Evolutionary conservation across 1,284 basidiomycete species (phyloP), one percentile per base, ranked within the genome.

Genomic region (Cryptococcus sp.): DNA sequence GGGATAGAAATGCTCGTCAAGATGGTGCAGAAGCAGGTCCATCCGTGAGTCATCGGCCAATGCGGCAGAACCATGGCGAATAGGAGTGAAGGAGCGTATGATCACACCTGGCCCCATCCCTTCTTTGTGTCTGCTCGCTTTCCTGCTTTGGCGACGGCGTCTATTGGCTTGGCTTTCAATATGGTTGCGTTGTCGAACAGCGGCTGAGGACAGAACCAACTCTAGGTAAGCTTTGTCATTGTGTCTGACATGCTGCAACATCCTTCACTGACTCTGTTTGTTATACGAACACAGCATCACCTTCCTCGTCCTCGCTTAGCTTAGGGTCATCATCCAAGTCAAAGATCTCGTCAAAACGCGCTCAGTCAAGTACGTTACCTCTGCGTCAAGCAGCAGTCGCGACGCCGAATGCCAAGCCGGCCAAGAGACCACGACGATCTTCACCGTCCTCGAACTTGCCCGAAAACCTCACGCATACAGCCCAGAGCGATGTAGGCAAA

Each of bases 51-150:
- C 58, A 39, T 42, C 49, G 41, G 16, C 31, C 2, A 10, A 8
- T 35, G 5, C 31, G 10, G 10, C 8, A 31, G 46, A 17, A 27
- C 22, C 44, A n/a, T n/a, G n/a, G 46, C 31, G 38, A 10, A 4
- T 16, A 22, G 55, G n/a, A 23, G 8, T 6, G n/a, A 16, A 46
- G 45, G 61, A 54, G 54, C 54, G 49, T 53, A 60, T 61, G 59
- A 70, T 72, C 69, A 71, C 70, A 55, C 67, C 58, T 45, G 60
- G 65, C 62, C 65, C 64, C 59, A 57, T 59, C 48, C 47, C 41
- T 56, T 45, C 31, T 54, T 31, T 49, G 41, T 41, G 38, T 49
- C 22, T 50, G 19, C 19, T 35, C 39, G 31, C 31, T 5, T 35
- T 46, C 19, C 17, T 39, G 19, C 42, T 42, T 23, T 22, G 31